Base-by-base conservation (phyloP, 2,329 filamentous ascomycete genomes). In the Pseudogymnoascus sp. region DNA sequence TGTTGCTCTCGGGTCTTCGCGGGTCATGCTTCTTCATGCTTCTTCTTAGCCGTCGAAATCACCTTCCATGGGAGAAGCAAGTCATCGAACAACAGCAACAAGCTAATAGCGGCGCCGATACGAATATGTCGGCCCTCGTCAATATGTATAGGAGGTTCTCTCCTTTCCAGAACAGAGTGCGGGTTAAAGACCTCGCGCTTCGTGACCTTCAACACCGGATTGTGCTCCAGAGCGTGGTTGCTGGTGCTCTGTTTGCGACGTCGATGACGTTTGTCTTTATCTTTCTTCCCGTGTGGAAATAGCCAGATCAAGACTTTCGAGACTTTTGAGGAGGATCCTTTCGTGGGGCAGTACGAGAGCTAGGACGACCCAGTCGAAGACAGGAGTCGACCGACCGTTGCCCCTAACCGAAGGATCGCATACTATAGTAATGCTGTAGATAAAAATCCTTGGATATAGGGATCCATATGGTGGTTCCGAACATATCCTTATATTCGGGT, bases 1-100 rank as follows among this genome's bases (percentile, higher is more conserved):
- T 81, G 2, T 71, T 80, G 24, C 68, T 81, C 19, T 76, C 76
- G 0, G 79, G 79, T n/a, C 64, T 80, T 14, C 70, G 79, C 38
- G 79, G 79, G 2, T 77, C 74, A 62, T 81, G 79, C 67, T 81
- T 81, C 70, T 80, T 81, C 64, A 68, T 81, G 50, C 68, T 81
- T 62, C 73, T 81, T 22, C 79, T 81, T 66, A 76, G 76, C 7
- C 72, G 78, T 37, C 72, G 79, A 37, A 79, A 80, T 68, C 73
- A 76, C 2, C 70, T 81, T 40, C 79, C 79, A 0, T 81, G 79
- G 79, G 79, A 81, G 68, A 71, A 77, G 14, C 50, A 56, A 12
- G 28, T 22, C 14, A 56, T 35, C 50, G 28, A 56, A 56, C 50
- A 56, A 8, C n/a, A 56, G 28, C 75, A 77, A 37, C 77, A 70